Conservation (phyloP, 2,329 filamentous ascomycete species). For the Fusarium sp. region DNA sequence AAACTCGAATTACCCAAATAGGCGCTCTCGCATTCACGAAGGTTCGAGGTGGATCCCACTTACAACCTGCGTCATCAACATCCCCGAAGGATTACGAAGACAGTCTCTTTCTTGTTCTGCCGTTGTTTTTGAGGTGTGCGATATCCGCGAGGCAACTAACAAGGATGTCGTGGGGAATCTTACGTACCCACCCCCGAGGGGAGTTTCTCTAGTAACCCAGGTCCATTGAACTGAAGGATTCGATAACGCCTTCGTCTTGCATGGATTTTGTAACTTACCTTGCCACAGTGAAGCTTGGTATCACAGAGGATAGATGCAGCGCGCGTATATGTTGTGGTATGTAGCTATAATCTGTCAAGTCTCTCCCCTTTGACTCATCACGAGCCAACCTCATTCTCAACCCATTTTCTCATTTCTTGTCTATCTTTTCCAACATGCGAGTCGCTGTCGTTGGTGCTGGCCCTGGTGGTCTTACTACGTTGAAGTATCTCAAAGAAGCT, state of each 20-base stretch:
- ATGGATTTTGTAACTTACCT: not conserved
- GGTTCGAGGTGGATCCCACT: not conserved
- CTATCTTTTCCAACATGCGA: not conserved
- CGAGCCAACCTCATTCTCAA: not conserved
- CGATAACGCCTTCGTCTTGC: not conserved
- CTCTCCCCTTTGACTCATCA: not conserved
- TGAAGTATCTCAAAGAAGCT: not conserved
- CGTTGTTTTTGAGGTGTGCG: not conserved
- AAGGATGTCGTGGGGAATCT: not conserved
- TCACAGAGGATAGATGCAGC: too few species aligned
- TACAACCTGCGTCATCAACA: not conserved
- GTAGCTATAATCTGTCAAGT: not conserved
- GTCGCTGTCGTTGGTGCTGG: not conserved
- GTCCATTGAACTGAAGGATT: not conserved
- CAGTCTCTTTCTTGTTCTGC: not conserved
- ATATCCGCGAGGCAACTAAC: not conserved
- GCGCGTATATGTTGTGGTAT: not conserved
- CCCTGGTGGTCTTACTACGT: not conserved
- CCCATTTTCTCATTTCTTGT: too few species aligned
- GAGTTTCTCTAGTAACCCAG: not conserved
- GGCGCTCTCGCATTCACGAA: not conserved
- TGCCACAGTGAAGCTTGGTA: not conserved
- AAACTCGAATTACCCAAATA: too few species aligned
- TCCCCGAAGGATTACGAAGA: not conserved
- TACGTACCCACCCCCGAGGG: not conserved